Base-by-base conservation (phyloP, 371 early-diverging fungal genomes). In the Batrachochytrium dendrobatidis region DNA sequence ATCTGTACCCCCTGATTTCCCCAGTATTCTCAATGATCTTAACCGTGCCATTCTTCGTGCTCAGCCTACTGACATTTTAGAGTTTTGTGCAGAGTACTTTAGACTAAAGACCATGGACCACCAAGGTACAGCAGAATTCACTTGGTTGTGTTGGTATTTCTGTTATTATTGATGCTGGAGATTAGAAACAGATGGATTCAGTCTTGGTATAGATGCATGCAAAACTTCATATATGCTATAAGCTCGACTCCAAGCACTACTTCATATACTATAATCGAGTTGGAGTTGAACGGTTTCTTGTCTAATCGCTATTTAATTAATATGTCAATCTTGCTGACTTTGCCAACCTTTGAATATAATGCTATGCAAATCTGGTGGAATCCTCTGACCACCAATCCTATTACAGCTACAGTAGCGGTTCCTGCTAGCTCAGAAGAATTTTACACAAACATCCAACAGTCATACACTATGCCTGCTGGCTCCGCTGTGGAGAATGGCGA, bases 61-160 rank as follows among this genome's bases (percentile, higher is more conserved):
- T 15, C 83, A 84, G 59, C 89, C 95, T 5, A 64, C 79, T 43
- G 92, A 95, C 74, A 83, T 90, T 39, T 81, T 87, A 70, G 91
- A 91, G 80, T 93, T 90, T 69, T 93, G 94, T 71, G 88, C 91
- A 28, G 81, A 86, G 58, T 91, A 88, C 69, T 95, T 95, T 71
- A 81, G 86, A 67, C 77, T 78, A 45, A 73, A 76, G 61, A 54
- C 71, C 34, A 67, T 56, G 10, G 76, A 71, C 25, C 69, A 69
- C 60, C 57, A 68, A 57, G 49, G n/a, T n/a, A n/a, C n/a, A n/a
- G n/a, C n/a, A n/a, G n/a, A n/a, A n/a, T 50, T 28, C 62, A 63
- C 49, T 51, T 71, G 0, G 48, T 68, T 29, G 57, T 62, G 34
- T 33, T 61, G 20, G 61, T 67, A 64, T 32, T n/a, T 63, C 8